Conservation (phyloP, 257 asterid species). For the Lycium ferocissimum region DNA sequence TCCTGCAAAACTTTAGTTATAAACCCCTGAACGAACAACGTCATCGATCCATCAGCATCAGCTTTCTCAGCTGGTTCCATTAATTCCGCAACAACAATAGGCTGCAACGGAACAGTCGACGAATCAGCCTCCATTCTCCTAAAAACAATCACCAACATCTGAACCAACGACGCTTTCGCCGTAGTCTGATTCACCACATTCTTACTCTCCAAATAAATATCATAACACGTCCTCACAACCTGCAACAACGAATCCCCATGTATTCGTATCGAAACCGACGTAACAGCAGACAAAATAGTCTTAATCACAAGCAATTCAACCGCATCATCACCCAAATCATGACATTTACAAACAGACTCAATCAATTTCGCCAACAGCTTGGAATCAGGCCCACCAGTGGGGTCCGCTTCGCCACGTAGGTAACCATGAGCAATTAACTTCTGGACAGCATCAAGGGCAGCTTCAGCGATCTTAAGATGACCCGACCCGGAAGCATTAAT, state of each 20-base stretch:
- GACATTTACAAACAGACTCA: slow-evolving; percentile 88
- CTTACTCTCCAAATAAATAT: slow-evolving; percentile 82
- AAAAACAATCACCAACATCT: slow-evolving; percentile 95
- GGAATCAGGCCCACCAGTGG: slow-evolving; percentile 75
- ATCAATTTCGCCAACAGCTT: slow-evolving; percentile 70
- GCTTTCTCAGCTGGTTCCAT: slow-evolving; percentile 90
- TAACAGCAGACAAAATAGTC: slow-evolving; percentile 83
- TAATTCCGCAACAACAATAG: slow-evolving; percentile 94
- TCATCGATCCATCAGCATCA: slow-evolving; percentile 81
- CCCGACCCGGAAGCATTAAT: slow-evolving; percentile 71
- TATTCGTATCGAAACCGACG: slow-evolving; percentile 75
- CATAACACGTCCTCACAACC: slow-evolving; percentile 91
- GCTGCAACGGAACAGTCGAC: slow-evolving; percentile 90
- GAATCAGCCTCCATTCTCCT: slow-evolving; percentile 99
- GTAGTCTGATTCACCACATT: slow-evolving; percentile 95
- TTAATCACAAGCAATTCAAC: slow-evolving; percentile 83
- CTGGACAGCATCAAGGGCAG: slow-evolving; percentile 93
- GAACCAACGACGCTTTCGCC: slow-evolving; percentile 94
- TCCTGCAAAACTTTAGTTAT: slow-evolving; percentile 88
- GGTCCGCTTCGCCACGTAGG: slow-evolving; percentile 88
- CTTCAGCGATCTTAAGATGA: slow-evolving; percentile 77
- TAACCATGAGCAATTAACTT: slow-evolving; percentile 86
- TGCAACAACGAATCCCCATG: slow-evolving; percentile 93
- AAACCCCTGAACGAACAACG: slow-evolving; percentile 92
- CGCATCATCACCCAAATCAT: slow-evolving; percentile 80